phyloP scores from a whole-genome alignment of 139 green algal genomes.

The Nannochloris sp. region DNA sequence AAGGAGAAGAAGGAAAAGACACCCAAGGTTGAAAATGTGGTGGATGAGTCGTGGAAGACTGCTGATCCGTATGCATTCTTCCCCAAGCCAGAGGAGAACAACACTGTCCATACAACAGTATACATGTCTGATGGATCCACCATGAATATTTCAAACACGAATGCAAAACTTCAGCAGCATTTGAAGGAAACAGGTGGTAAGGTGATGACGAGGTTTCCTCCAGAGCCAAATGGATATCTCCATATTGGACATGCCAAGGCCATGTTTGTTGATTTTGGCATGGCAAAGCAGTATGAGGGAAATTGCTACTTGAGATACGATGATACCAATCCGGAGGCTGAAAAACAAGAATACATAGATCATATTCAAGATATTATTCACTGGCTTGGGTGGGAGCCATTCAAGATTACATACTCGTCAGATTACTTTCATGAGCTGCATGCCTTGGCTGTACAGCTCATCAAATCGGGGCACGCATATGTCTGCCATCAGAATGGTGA shows the following conservation, averaged over 20 bases:
- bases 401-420: slow-evolving; percentile 85
- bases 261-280: slow-evolving; percentile 98
- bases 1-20: slow-evolving; percentile 5
- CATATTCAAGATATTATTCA: slow-evolving; percentile 93
- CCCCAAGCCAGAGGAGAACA: slow-evolving; percentile 71
- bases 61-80: slow-evolving; percentile 80
- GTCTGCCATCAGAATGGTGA: slow-evolving; percentile 92
- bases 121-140: slow-evolving; percentile 33
- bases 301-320: slow-evolving; percentile 91
- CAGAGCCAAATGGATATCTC: slow-evolving; percentile 90
- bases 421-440: slow-evolving; percentile 96
- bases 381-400: slow-evolving; percentile 92
- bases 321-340: slow-evolving; percentile 97
- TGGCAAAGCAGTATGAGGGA: slow-evolving; percentile 72
- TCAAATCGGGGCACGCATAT: slow-evolving; percentile 84
- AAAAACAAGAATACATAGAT: slow-evolving; percentile 98
- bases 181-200: slow-evolving; percentile 72
- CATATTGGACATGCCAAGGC: slow-evolving; percentile 96
- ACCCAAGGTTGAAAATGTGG: neutral
- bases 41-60: slow-evolving; percentile 16
- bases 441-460: slow-evolving; percentile 84
- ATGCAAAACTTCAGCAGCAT: slow-evolving; percentile 66
- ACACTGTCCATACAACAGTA: slow-evolving; percentile 62
- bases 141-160: slow-evolving; percentile 79
- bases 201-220: slow-evolving; percentile 92